These are phyloP conservation scores for Hypoxylon subgilvum DNA, from an alignment of 495 filamentous ascomycete genomes.

Conservation along the genomic window DNA sequence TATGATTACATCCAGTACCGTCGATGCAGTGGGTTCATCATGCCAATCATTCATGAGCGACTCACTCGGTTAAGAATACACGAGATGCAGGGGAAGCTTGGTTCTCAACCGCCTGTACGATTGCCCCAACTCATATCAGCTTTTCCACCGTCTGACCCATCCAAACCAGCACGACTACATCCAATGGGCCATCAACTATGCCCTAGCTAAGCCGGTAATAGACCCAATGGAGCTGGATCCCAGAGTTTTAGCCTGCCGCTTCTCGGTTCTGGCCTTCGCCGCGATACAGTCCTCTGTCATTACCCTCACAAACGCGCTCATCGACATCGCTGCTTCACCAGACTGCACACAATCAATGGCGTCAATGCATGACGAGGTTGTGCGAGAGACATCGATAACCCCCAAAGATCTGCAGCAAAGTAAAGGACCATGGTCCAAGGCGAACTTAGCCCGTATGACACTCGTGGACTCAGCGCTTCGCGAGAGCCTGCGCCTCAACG, in stretches of 20 bases:
- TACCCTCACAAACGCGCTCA: slow-evolving; percentile 49
- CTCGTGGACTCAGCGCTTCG: slow-evolving; percentile 47
- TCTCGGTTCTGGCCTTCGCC: slow-evolving; percentile 51
- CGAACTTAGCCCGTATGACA: slow-evolving; percentile 43
- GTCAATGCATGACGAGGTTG: slow-evolving; percentile 37
- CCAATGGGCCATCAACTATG: slow-evolving; percentile 46
- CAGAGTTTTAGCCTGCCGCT: slow-evolving; percentile 40
- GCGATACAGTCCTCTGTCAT: slow-evolving; percentile 56
- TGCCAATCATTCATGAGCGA: slow-evolving; percentile 43
- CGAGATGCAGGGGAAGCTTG: slow-evolving; percentile 4
- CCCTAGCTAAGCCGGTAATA: slow-evolving; percentile 24
- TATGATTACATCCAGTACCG: slow-evolving; percentile 42
- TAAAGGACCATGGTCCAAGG: slow-evolving; percentile 41
- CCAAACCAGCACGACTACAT: slow-evolving; percentile 44
- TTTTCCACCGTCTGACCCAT: not conserved
- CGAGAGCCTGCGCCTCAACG: slow-evolving; percentile 51
- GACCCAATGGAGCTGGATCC: slow-evolving; percentile 37
- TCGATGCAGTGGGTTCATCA: slow-evolving; percentile 35
- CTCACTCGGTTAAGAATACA: slow-evolving; percentile 6
- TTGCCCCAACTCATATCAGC: not conserved
- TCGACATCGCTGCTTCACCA: slow-evolving; percentile 42
- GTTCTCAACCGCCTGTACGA: slow-evolving; percentile 17
- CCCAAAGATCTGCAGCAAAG: not conserved
- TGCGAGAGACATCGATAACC: slow-evolving; percentile 10
- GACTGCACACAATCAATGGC: slow-evolving; percentile 30